Evolutionary conservation across 495 filamentous ascomycete species (phyloP), one percentile per base, ranked within the genome.

Genomic region (Darksidea phi): DNA sequence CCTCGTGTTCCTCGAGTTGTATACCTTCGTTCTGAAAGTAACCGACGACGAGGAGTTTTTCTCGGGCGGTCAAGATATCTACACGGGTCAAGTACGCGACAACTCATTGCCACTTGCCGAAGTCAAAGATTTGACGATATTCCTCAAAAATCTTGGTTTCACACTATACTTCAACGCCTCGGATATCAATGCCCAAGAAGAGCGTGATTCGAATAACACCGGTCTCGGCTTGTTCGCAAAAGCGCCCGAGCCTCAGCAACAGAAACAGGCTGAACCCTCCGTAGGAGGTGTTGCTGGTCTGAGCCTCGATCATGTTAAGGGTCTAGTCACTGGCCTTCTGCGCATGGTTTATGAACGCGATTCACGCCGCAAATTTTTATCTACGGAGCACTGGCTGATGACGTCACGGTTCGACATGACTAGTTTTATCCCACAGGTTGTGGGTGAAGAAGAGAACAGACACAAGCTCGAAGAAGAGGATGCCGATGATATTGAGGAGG

Each of bases 21-120:
- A 96, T 72, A 89, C 86, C 12, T 97, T 97, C 70, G 80, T 96
- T 5, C 76, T 97, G 32, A 87, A 91, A 65, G 82, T 96, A 47
- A 96, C 89, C 75, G 95, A 97, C 66, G 94, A 99, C 60, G 92
- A 97, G 54, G 88, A 90, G 54, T 91, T 91, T 66, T 80, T 90
- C 43, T 74, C 77, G 51, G 71, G 59, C 23, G 64, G 46, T 41
- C 26, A 75, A 79, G 48, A 78, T 76, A 38, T 38, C 2, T 48
- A 17, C 26, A 47, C 59, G 11, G 38, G 55, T 15, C 43, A 54
- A 17, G 46, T 48, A 7, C 66, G 86, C 32, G 82, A 85, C 48
- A 91, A 87, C 73, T 81, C 86, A 26, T 75, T 97, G 20, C 82
- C 82, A 1, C 72, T 96, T 13, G 72, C 73, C 15, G 86, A 95